Conservation (phyloP, 1,139 yeast genomes). For the Yamadazyma friedrichii region DNA sequence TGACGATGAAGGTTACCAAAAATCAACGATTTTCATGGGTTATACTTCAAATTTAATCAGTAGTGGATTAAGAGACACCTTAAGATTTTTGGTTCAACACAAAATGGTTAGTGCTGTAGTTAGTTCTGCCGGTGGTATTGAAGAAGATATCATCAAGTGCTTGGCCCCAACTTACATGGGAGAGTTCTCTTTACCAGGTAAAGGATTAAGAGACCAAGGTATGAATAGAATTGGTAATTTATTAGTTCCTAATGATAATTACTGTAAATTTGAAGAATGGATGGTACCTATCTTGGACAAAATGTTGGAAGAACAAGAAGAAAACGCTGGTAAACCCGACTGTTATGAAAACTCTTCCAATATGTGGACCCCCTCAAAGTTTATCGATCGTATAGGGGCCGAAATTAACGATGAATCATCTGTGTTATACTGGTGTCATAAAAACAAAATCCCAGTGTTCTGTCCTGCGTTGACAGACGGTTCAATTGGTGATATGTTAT, state of each 20-base stretch:
- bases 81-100: conserved; percentile 85
- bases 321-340: conserved; percentile 42
- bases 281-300: conserved; percentile 88
- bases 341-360: conserved; percentile 42
- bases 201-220: conserved; percentile 85
- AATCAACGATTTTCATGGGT: conserved; percentile 89
- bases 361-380: conserved; percentile 90
- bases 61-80: conserved; percentile 89
- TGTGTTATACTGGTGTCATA: conserved; percentile 98
- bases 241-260: conserved; percentile 95
- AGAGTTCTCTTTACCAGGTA: conserved; percentile 80
- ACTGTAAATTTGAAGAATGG: conserved; percentile 98
- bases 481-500: conserved; percentile 96
- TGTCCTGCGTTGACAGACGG: conserved; percentile 99
- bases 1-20: conserved; percentile 80
- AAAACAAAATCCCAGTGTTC: conserved; percentile 90
- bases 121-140: conserved; percentile 96
- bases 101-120: conserved; percentile 94
- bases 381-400: conserved; percentile 90
- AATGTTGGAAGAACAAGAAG: conserved; percentile 87
- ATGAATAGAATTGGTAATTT: conserved; percentile 96
- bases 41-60: conserved; percentile 96
- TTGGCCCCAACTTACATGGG: conserved; percentile 95
- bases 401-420: conserved; percentile 92
- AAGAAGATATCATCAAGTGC: conserved; percentile 94